A percentile compares a stretch with the other conserved stretches of the same genome.
Conservation (phyloP, 139 green algal genomes). For the Bryopsis sp. region DNA sequence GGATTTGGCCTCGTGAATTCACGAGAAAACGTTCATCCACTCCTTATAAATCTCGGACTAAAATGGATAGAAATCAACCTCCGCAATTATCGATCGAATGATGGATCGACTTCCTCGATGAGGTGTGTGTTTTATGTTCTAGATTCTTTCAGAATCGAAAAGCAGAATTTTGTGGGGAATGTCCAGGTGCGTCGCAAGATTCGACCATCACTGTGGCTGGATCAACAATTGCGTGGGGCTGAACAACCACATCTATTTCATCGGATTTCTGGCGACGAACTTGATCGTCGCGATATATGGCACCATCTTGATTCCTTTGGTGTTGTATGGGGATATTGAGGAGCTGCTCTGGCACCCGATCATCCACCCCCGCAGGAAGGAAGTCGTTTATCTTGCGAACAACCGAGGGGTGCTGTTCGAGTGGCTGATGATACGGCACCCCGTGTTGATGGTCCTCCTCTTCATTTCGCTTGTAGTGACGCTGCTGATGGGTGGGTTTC, state of each 20-base stretch:
- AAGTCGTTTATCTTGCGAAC: neutral
- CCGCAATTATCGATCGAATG: too few species aligned
- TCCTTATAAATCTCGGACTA: too few species aligned
- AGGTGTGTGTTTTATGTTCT: neutral
- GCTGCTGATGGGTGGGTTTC: constrained; percentile 32
- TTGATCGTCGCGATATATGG: constrained; percentile 41
- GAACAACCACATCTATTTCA: constrained; percentile 48
- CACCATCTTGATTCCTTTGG: constrained; percentile 5
- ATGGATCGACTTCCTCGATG: too few species aligned
- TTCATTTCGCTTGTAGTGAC: constrained; percentile 28
- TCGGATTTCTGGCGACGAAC: constrained; percentile 47
- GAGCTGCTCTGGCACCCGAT: neutral
- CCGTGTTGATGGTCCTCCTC: constrained; percentile 24
- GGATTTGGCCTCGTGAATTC: too few species aligned
- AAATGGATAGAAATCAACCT: too few species aligned
- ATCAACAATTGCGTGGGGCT: constrained; percentile 55
- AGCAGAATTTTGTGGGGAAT: constrained; percentile 4
- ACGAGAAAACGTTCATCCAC: too few species aligned
- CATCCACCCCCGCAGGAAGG: neutral
- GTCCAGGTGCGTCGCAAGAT: constrained; percentile 35
- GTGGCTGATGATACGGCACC: constrained; percentile 29
- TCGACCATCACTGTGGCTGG: constrained; percentile 56
- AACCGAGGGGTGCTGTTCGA: constrained; percentile 26
- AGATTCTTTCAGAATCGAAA: neutral
- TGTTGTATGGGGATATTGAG: constrained; percentile 6